Evolutionary conservation across 495 filamentous ascomycete species (phyloP).

Genomic region (Aspergillus haitiensis): DNA sequence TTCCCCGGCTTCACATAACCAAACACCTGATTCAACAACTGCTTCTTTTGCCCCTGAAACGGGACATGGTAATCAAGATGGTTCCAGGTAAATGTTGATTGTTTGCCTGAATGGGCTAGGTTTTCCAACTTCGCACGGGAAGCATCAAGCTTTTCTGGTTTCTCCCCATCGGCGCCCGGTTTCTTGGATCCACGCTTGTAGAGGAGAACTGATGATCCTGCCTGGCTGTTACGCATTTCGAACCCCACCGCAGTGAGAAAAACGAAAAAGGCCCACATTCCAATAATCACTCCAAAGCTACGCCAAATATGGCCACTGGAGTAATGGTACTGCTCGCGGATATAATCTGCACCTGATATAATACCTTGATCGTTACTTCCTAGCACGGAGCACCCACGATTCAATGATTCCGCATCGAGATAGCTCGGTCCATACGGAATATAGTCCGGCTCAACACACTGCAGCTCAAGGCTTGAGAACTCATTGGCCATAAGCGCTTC

Average conservation of each 20-base stretch:
- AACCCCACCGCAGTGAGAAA: slow-evolving; percentile 63
- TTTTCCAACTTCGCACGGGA: slow-evolving; percentile 19
- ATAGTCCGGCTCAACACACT: slow-evolving; percentile 66
- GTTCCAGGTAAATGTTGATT: slow-evolving; percentile 52
- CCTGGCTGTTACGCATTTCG: slow-evolving; percentile 61
- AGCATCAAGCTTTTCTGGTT: slow-evolving; percentile 15
- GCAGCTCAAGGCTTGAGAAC: slow-evolving; percentile 74
- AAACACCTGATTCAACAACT: slow-evolving; percentile 69
- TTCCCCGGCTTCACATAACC: slow-evolving; percentile 79
- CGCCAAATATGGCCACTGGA: slow-evolving; percentile 64
- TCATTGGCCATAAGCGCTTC: slow-evolving; percentile 91
- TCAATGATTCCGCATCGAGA: slow-evolving; percentile 55
- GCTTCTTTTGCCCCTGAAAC: slow-evolving; percentile 49
- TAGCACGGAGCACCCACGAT: slow-evolving; percentile 71
- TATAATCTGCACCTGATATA: slow-evolving; percentile 63
- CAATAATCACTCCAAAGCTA: slow-evolving; percentile 79
- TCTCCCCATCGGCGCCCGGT: slow-evolving; percentile 32
- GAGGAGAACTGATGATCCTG: slow-evolving; percentile 61
- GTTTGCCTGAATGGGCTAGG: slow-evolving; percentile 29
- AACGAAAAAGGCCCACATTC: slow-evolving; percentile 71
- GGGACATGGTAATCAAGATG: slow-evolving; percentile 70
- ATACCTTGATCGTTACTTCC: slow-evolving; percentile 58
- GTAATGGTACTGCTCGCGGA: slow-evolving; percentile 65
- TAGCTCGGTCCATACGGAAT: slow-evolving; percentile 64
- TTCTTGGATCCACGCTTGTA: slow-evolving; percentile 57